Evolutionary conservation across 192 early-diverging fungal genomes (phyloP).

Genomic region (Dimargaris cristalligena): DNA sequence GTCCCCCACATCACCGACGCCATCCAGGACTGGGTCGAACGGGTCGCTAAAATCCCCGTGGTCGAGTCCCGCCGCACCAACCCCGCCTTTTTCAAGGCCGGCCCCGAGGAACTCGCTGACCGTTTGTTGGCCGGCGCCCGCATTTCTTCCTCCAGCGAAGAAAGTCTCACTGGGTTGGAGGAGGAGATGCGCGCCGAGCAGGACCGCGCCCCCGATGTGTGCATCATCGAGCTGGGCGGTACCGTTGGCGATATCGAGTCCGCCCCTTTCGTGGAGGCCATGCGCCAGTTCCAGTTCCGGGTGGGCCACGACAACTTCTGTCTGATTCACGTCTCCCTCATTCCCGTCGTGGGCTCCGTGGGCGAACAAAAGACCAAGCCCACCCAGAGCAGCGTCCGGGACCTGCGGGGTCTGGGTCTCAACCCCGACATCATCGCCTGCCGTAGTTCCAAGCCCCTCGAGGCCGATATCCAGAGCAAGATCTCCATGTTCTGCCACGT

Average conservation of each 20-base stretch:
- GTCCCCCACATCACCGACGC: slow-evolving; percentile 96
- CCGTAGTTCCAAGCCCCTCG: slow-evolving; percentile 70
- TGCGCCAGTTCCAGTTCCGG: slow-evolving; percentile 99
- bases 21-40: slow-evolving; percentile 97
- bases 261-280: slow-evolving; percentile 97
- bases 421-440: slow-evolving; percentile 95
- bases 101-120: neutral
- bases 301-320: slow-evolving; percentile 98
- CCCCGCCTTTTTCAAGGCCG: slow-evolving; percentile 5
- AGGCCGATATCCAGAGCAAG: slow-evolving; percentile 69
- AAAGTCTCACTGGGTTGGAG: neutral
- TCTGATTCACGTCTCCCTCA: slow-evolving; percentile 90
- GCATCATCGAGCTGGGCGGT: slow-evolving; percentile 96
- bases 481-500: slow-evolving; percentile 99
- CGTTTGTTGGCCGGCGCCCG: neutral
- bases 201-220: slow-evolving; percentile 79
- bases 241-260: slow-evolving; percentile 99
- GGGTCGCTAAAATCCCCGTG: slow-evolving; percentile 78
- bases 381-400: slow-evolving; percentile 89
- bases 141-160: neutral
- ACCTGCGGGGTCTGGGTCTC: slow-evolving; percentile 86
- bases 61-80: slow-evolving; percentile 35
- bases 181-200: slow-evolving; percentile 3
- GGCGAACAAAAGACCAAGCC: slow-evolving; percentile 99
- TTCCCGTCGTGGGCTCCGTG: slow-evolving; percentile 91